phyloP scores from a whole-genome alignment of 495 filamentous ascomycete genomes.

The Xylaria cubensis region DNA sequence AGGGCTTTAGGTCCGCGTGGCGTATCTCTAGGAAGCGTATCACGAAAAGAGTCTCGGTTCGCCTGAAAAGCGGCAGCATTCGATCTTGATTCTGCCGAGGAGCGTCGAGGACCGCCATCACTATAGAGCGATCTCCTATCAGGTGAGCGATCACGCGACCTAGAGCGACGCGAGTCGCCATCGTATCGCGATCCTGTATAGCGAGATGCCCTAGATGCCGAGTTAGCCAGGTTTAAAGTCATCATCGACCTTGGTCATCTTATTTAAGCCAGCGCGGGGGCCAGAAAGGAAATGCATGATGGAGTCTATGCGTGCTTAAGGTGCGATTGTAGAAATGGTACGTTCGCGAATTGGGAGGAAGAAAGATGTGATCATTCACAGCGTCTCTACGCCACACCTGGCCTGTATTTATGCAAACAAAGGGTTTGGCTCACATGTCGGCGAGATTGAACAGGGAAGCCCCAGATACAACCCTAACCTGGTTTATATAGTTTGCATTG shows the following conservation, averaged over 20 bases:
- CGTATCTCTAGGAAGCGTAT: constrained; percentile 55
- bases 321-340: background rate
- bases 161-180: constrained; percentile 54
- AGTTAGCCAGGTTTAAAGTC: background rate
- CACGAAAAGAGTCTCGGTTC: constrained; percentile 57
- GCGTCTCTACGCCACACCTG: background rate
- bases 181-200: constrained; percentile 55
- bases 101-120: constrained; percentile 55
- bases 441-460: background rate
- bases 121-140: constrained; percentile 58
- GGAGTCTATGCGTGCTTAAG: background rate
- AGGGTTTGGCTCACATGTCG: constrained; percentile 15
- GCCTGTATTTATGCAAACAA: constrained; percentile 2
- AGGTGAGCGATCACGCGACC: constrained; percentile 66
- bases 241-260: background rate
- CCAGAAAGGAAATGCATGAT: background rate
- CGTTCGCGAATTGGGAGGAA: background rate
- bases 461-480: background rate
- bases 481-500: constrained; percentile 17
- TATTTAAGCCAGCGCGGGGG: background rate
- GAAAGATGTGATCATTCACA: background rate
- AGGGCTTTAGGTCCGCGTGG: constrained; percentile 75
- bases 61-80: constrained; percentile 55
- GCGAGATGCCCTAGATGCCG: constrained; percentile 46
- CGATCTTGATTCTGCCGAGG: constrained; percentile 55